These are phyloP conservation scores for Clathrospora elynae DNA, from an alignment of 2,329 filamentous ascomycete genomes.

Conservation along the genomic window DNA sequence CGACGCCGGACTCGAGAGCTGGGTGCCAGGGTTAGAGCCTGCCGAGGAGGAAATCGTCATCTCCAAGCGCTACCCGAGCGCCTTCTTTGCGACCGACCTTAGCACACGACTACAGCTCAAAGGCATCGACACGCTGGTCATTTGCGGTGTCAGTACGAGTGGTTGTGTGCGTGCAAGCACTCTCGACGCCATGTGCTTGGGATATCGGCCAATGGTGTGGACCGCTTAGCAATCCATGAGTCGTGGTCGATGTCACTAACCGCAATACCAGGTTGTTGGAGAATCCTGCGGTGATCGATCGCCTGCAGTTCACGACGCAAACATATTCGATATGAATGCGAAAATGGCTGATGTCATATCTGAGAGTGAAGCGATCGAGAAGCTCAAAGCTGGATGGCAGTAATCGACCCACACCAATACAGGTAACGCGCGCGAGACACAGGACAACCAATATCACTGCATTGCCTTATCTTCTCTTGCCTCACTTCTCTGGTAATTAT, in stretches of 20 bases:
- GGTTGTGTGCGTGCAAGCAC: slow-evolving; percentile 55
- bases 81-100: slow-evolving; percentile 55
- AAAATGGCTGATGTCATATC: slow-evolving; percentile 56
- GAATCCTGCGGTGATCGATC: slow-evolving; percentile 55
- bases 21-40: slow-evolving; percentile 50
- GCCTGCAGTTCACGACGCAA: slow-evolving; percentile 53
- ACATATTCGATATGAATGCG: slow-evolving; percentile 54
- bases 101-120: slow-evolving; percentile 48
- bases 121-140: slow-evolving; percentile 52
- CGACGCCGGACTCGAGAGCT: slow-evolving; percentile 48
- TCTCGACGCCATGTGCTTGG: slow-evolving; percentile 53
- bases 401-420: slow-evolving; percentile 6
- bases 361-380: slow-evolving; percentile 50
- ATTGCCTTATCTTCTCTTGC: no score
- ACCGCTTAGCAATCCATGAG: slow-evolving; percentile 13
- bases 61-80: slow-evolving; percentile 53
- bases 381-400: slow-evolving; percentile 47
- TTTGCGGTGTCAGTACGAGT: slow-evolving; percentile 56
- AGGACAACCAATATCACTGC: background rate
- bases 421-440: background rate
- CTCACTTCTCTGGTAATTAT: no score
- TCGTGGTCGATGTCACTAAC: slow-evolving; percentile 15
- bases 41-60: slow-evolving; percentile 43
- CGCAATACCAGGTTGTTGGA: slow-evolving; percentile 46
- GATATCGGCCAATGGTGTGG: slow-evolving; percentile 53